Base-by-base conservation (phyloP, 306 rosid genomes). In the Datisca glomerata region DNA sequence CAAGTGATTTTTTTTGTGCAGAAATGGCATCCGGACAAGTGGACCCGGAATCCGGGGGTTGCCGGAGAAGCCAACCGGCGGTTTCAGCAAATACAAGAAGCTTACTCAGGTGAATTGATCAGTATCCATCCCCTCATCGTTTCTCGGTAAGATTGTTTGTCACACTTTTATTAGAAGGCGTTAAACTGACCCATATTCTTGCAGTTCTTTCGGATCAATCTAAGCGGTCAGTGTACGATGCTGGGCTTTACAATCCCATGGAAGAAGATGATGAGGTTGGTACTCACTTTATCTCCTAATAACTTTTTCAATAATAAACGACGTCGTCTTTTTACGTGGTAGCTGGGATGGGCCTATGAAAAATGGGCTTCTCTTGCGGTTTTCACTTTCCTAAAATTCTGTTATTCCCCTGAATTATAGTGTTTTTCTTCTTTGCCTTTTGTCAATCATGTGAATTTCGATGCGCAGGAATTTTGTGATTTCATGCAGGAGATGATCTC, bases 11-110 rank as follows among this genome's bases (percentile, higher is more conserved):
- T 17, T 7, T 31, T 21, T 34, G 21, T 9, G 12, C n/a, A 89
- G 98, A 84, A 68, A 46, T 91, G 96, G 94, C 98, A 91, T 45
- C 98, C 98, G 35, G 98, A 91, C 37, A 76, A 71, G 56, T 76
- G 75, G 70, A 31, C 76, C 13, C 72, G 68, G 45, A 78, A 73
- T 19, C 72, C 73, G 5, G 36, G 68, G 12, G 72, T 68, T 2
- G 78, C 75, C 8, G 94, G 75, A 47, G 96, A 91, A 37, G 92
- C 94, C 12, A 80, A 85, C 5, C 70, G 76, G 21, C 78, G 93
- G 48, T 91, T 85, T 69, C 98, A 91, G 70, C 86, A 75, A 65
- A 70, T 91, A 33, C 98, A 91, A 24, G 98, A 91, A 60, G 98
- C 98, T 2, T 85, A 91, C 35, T 73, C 96, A 4, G 97, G 96